Conservation (phyloP, 495 filamentous ascomycete genomes). For the Parathielavia appendiculata region DNA sequence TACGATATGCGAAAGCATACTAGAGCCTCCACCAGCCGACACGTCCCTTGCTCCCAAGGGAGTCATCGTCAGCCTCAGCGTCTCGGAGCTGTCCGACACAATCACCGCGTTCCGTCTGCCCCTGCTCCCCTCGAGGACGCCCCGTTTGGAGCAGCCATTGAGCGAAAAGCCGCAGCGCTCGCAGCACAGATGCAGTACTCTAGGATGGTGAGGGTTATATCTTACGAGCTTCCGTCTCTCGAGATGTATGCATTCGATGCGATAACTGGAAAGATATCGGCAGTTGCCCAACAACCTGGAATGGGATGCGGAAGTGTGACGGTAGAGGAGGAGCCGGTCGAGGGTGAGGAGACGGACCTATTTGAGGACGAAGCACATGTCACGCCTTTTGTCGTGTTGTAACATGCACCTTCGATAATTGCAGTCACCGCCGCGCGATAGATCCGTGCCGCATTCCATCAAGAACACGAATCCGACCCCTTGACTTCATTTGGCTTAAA, state of each 20-base stretch:
- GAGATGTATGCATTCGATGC: background rate
- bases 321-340: background rate
- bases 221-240: background rate
- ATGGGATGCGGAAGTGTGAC: constrained; percentile 1
- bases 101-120: background rate
- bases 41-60: background rate
- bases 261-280: background rate
- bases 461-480: too few species aligned
- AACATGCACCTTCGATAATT: too few species aligned
- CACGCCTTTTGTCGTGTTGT: background rate
- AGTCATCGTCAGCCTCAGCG: constrained; percentile 5
- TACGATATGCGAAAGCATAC: background rate
- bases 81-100: background rate
- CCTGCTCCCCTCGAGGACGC: background rate
- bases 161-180: background rate
- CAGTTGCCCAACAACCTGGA: background rate
- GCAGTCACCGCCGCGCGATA: too few species aligned
- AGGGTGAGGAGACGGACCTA: background rate
- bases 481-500: too few species aligned
- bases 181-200: background rate
- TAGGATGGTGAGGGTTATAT: constrained; percentile 8
- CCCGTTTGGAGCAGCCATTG: background rate
- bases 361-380: background rate
- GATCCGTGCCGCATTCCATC: too few species aligned
- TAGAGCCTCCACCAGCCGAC: background rate